Percentiles rank a stretch among this genome's conserved stretches.
phyloP scores from a whole-genome alignment of 2,329 filamentous ascomycete genomes.

The Iodosphaeria phyllophila region DNA sequence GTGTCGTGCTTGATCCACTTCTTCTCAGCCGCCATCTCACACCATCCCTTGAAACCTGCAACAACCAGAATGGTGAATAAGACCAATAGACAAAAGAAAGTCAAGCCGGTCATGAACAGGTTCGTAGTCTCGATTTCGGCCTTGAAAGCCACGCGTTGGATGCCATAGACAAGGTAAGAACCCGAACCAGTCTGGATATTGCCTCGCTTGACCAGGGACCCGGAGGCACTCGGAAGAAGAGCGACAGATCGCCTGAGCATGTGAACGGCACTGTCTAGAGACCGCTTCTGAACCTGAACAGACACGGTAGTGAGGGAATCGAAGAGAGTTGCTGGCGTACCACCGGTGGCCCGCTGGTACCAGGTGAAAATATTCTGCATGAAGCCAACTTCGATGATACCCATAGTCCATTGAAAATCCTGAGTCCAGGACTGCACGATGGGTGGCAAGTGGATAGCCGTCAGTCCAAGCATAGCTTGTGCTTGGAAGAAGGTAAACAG shows the following conservation, averaged over 20 bases:
- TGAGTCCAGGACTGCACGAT: conserved; percentile 76
- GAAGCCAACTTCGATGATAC: conserved; percentile 63
- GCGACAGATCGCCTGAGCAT: conserved; percentile 12
- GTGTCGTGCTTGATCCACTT: conserved; percentile 64
- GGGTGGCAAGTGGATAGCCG: conserved; percentile 54
- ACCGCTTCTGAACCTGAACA: conserved; percentile 49
- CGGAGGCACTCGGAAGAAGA: conserved; percentile 11
- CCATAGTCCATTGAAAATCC: conserved; percentile 87
- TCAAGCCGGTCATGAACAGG: conserved; percentile 67
- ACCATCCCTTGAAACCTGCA: conserved; percentile 53
- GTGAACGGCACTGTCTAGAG: conserved; percentile 12
- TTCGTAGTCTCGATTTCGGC: conserved; percentile 66
- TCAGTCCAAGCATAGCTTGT: conserved; percentile 68
- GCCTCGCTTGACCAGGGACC: conserved; percentile 24
- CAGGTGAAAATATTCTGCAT: conserved; percentile 67
- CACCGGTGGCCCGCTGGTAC: conserved; percentile 76
- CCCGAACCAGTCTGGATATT: conserved; percentile 23
- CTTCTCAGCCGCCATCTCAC: conserved; percentile 50
- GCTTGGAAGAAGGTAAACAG: conserved; percentile 78
- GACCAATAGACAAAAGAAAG: conserved; percentile 67
- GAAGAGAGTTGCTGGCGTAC: conserved; percentile 55
- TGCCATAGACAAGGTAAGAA: conserved; percentile 45
- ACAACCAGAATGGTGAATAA: conserved; percentile 51
- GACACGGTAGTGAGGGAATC: conserved; percentile 51
- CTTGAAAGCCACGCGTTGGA: conserved; percentile 67